phyloP scores from a whole-genome alignment of 2,329 filamentous ascomycete species.

The Remersonia thermophila region DNA sequence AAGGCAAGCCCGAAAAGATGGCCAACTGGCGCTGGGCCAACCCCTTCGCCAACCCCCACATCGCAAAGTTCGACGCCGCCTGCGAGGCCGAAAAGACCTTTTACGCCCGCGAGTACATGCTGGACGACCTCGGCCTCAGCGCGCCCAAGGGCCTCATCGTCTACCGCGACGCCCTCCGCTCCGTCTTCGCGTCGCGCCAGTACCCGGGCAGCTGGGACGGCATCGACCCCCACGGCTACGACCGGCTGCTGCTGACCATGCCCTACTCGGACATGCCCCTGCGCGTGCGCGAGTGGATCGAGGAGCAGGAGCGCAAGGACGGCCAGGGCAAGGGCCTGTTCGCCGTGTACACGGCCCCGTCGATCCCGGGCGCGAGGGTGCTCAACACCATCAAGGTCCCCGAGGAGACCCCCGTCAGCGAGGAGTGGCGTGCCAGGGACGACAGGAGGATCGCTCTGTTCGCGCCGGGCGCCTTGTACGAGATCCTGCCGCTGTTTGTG shows the following conservation, averaged over 20 bases:
- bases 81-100: conserved; percentile 27
- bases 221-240: conserved; percentile 37
- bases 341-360: conserved; percentile 28
- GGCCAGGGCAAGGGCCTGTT: conserved; percentile 28
- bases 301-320: conserved; percentile 26
- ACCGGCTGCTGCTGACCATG: conserved; percentile 37
- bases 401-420: conserved; percentile 17
- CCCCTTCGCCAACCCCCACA: conserved; percentile 24
- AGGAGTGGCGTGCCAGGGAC: conserved; percentile 20
- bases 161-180: conserved; percentile 29
- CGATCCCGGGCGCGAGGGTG: conserved; percentile 26
- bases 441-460: conserved; percentile 33
- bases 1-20: conserved; percentile 24
- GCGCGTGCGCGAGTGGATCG: conserved; percentile 35
- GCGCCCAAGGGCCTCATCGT: conserved; percentile 28
- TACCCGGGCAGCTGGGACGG: conserved; percentile 43
- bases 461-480: conserved; percentile 39
- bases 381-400: conserved; percentile 25
- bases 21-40: conserved; percentile 30
- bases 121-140: conserved; percentile 29
- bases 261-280: conserved; percentile 31
- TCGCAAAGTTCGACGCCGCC: conserved; percentile 20
- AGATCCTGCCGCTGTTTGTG: conserved; percentile 37
- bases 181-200: conserved; percentile 26
- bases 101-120: conserved; percentile 29